Evolutionary conservation across 768 basidiomycete genomes (phyloP).

Genomic region (Chalciporus chontae): DNA sequence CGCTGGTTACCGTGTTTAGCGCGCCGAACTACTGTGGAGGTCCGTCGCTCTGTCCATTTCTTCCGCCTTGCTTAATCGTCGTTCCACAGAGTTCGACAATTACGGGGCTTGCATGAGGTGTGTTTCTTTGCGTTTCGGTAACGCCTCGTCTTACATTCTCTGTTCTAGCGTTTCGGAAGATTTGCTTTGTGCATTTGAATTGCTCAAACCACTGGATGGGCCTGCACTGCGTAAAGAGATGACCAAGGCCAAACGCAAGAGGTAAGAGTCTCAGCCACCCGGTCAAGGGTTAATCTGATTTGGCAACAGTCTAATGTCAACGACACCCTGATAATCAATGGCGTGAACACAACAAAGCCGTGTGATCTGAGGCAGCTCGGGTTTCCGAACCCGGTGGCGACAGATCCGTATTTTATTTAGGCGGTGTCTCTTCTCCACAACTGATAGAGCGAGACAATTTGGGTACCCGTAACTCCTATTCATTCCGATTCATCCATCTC

Average conservation of each 20-base stretch:
- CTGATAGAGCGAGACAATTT: constrained; percentile 24
- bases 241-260: constrained; percentile 98
- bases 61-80: constrained; percentile 16
- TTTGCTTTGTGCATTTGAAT: constrained; percentile 93
- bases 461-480: constrained; percentile 26
- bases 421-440: constrained; percentile 21
- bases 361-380: constrained; percentile 3
- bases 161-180: constrained; percentile 86
- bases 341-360: background rate
- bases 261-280: constrained; percentile 40
- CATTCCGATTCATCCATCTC: constrained; percentile 15
- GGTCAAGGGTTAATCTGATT: constrained; percentile 1
- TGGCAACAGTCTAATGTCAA: constrained; percentile 31
- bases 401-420: constrained; percentile 17
- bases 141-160: constrained; percentile 14
- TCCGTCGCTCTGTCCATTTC: constrained; percentile 40
- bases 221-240: constrained; percentile 95
- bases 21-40: constrained; percentile 97
- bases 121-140: constrained; percentile 11
- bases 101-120: constrained; percentile 95
- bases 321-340: constrained; percentile 24
- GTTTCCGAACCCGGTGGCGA: constrained; percentile 7
- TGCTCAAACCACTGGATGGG: constrained; percentile 93
- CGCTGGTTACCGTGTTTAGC: constrained; percentile 96
- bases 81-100: constrained; percentile 78